These are phyloP conservation scores for Curvularia verruculosa DNA, from an alignment of 2,329 filamentous ascomycete species.

Conservation along the genomic window DNA sequence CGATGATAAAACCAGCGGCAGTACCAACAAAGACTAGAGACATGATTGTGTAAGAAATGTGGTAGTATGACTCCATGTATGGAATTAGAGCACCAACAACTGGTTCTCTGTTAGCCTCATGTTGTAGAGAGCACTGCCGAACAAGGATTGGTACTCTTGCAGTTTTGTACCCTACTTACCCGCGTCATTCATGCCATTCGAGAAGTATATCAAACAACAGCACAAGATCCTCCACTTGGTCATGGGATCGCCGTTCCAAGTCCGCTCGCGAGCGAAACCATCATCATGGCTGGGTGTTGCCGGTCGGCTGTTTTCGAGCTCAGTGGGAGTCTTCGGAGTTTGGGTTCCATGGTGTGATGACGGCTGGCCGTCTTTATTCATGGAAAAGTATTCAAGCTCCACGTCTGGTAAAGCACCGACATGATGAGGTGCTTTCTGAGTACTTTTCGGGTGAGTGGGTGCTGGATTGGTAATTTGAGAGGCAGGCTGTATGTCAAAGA, in stretches of 20 bases:
- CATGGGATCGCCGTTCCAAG: constrained; percentile 64
- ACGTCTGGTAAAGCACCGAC: constrained; percentile 34
- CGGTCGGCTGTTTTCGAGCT: constrained; percentile 63
- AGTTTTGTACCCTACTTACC: constrained; percentile 42
- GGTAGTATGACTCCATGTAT: constrained; percentile 77
- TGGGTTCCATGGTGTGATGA: constrained; percentile 18
- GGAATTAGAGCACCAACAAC: constrained; percentile 79
- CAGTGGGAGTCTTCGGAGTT: constrained; percentile 46
- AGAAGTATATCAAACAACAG: constrained; percentile 69
- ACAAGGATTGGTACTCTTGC: not conserved
- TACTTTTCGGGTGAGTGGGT: constrained; percentile 41
- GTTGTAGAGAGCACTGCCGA: not conserved
- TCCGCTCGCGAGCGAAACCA: constrained; percentile 59
- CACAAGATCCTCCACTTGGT: constrained; percentile 73
- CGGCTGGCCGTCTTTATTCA: constrained; percentile 27
- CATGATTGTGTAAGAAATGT: constrained; percentile 77
- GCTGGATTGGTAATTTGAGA: constrained; percentile 48
- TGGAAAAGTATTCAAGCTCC: constrained; percentile 44
- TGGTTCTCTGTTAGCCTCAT: constrained; percentile 14
- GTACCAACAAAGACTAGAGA: constrained; percentile 83
- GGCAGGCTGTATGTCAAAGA: constrained; percentile 53
- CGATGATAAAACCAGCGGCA: constrained; percentile 75
- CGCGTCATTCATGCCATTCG: constrained; percentile 75
- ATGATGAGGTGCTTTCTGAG: constrained; percentile 21
- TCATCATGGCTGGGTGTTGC: constrained; percentile 53